A percentile compares a stretch with the other conserved stretches of the same genome.
phyloP scores from a whole-genome alignment of 1,284 basidiomycete genomes.

The Cutaneotrichosporon cyanovorans region DNA sequence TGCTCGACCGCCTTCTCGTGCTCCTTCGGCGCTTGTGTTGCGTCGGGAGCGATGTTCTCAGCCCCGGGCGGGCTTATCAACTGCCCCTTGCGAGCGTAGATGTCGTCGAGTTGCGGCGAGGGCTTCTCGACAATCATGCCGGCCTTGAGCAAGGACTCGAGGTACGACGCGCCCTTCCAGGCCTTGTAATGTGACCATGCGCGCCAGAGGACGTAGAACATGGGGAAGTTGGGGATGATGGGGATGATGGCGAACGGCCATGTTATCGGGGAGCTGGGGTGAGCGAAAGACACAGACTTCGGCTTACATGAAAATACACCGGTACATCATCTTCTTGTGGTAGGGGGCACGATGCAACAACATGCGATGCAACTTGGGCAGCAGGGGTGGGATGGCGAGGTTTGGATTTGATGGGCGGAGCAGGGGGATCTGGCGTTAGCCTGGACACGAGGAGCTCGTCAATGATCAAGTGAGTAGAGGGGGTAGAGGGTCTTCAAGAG shows the following conservation, averaged over 20 bases:
- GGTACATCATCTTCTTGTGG: conserved; percentile 38
- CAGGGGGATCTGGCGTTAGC: conserved; percentile 32
- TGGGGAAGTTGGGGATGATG: conserved; percentile 48
- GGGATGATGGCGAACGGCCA: conserved; percentile 48
- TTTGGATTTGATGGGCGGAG: conserved; percentile 28
- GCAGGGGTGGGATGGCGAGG: conserved; percentile 23
- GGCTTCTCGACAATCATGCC: conserved; percentile 37
- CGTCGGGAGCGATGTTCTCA: conserved; percentile 3
- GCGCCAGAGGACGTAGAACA: conserved; percentile 50
- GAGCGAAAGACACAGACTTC: background rate
- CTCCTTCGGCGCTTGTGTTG: background rate
- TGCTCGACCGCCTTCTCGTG: background rate
- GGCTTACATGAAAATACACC: conserved; percentile 28
- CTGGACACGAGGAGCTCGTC: no score
- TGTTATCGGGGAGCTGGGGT: conserved; percentile 33
- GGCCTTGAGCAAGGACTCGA: conserved; percentile 33
- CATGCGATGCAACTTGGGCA: conserved; percentile 37
- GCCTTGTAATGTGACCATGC: conserved; percentile 48
- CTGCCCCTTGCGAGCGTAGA: conserved; percentile 24
- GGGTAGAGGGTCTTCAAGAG: no score
- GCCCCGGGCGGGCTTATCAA: conserved; percentile 6
- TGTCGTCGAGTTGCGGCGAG: conserved; percentile 18
- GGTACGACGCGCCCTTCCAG: conserved; percentile 43
- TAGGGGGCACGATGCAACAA: conserved; percentile 40
- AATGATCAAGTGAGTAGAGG: no score